Percentiles rank a stretch among this genome's conserved stretches.
These are phyloP conservation scores for Colletotrichum echinochloae DNA, from an alignment of 2,329 filamentous ascomycete species.

Conservation along the genomic window DNA sequence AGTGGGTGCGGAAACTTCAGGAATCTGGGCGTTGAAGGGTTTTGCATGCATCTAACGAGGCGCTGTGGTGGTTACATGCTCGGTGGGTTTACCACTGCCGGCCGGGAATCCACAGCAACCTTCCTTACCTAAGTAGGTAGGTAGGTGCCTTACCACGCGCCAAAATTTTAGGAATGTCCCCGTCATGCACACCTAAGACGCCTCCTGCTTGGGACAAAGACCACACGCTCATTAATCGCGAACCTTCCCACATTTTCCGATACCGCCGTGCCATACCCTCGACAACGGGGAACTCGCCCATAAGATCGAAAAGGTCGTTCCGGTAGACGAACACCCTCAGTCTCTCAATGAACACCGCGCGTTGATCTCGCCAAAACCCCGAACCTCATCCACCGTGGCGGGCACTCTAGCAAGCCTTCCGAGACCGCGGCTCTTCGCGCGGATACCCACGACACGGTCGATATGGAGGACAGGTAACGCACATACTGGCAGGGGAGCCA, in stretches of 20 bases:
- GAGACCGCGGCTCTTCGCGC: conserved; percentile 58
- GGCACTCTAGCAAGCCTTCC: conserved; percentile 50
- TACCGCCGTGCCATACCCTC: not conserved
- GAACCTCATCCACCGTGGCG: conserved; percentile 39
- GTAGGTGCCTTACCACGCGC: conserved; percentile 32
- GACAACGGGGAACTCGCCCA: not conserved
- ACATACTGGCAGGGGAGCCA: conserved; percentile 53
- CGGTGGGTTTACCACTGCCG: conserved; percentile 25
- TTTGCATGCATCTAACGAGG: conserved; percentile 37
- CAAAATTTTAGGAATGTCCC: conserved; percentile 37
- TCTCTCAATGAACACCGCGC: conserved; percentile 12
- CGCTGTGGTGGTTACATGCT: conserved; percentile 3
- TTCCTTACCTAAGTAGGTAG: too few species aligned
- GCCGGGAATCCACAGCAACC: conserved; percentile 31
- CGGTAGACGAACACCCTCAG: not conserved
- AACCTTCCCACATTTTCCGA: not conserved
- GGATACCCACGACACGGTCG: conserved; percentile 52
- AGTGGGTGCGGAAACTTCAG: conserved; percentile 36
- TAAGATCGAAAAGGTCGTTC: not conserved
- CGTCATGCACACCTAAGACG: conserved; percentile 31
- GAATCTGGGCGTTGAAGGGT: conserved; percentile 27
- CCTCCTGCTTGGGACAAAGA: conserved; percentile 43
- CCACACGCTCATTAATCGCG: conserved; percentile 5
- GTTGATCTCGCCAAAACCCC: conserved; percentile 33
- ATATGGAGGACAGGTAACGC: conserved; percentile 57